A percentile compares a stretch with the other conserved stretches of the same genome.
Conservation (phyloP, 345 rosid species). For the Moringa oleifera region DNA sequence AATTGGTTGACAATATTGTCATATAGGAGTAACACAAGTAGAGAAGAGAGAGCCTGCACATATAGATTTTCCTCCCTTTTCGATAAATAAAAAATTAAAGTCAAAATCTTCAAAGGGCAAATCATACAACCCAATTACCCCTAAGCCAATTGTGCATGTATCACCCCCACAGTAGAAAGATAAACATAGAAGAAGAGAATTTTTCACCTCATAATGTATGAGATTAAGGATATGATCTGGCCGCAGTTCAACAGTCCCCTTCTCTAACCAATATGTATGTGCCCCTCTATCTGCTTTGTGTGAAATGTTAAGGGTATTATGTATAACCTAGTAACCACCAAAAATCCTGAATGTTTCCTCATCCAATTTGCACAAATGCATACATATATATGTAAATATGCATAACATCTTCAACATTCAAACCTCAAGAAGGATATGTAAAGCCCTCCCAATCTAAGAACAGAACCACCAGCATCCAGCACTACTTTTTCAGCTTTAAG, state of each 20-base stretch:
- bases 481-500: constrained; percentile 74
- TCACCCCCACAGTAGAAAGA: neutral
- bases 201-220: constrained; percentile 86
- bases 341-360: neutral
- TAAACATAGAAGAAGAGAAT: constrained; percentile 2
- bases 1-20: neutral
- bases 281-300: constrained; percentile 93
- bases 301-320: constrained; percentile 40
- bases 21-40: neutral
- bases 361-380: neutral
- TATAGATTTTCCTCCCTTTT: neutral
- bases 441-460: constrained; percentile 86
- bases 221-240: constrained; percentile 94
- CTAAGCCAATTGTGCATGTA: no score
- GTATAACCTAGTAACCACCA: neutral
- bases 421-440: constrained; percentile 74
- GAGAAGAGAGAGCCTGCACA: neutral
- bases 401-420: constrained; percentile 4
- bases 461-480: constrained; percentile 69
- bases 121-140: no score
- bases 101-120: neutral
- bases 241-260: constrained; percentile 60
- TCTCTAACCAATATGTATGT: constrained; percentile 77
- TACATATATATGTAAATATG: neutral
- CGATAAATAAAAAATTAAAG: neutral